Evolutionary conservation across 148 eudicot genomes (phyloP), one percentile per base, ranked within the genome.

Genomic region (Amaranthus cruentus): DNA sequence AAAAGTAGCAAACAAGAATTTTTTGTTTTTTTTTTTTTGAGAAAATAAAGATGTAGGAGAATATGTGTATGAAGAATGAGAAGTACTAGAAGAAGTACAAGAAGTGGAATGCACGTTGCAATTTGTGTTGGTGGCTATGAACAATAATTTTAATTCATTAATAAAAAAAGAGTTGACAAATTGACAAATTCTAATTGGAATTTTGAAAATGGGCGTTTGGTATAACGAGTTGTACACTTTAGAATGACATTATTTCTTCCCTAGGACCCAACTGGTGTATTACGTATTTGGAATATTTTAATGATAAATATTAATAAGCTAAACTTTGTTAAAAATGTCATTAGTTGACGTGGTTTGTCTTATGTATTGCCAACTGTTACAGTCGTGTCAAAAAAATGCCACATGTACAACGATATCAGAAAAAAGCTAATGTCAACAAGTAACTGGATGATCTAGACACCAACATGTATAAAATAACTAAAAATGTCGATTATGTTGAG

Each of bases 61-160:
- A 58, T 57, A 13, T 54, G 21, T 6, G n/a, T 6, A 68, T 12
- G 52, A 64, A 48, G 3, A 57, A 66, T 4, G 47, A 7, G 63
- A 75, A 75, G 55, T 10, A 18, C 54, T 60, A 50, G n/a, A 49
- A 21, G 18, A 73, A 42, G 68, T 47, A 43, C 61, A 70, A 62
- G 47, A 60, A 52, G 75, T 70, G 68, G 53, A 47, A 47, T 46
- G 75, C 73, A 70, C 74, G 73, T 70, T 53, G 49, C 51, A 60
- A 18, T 47, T 46, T 14, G 63, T 13, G 14, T 38, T 3, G 61
- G 9, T 12, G 51, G 50, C 47, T 38, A 55, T 6, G 38, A 7
- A 44, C 43, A 7, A 62, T 62, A 12, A 46, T 28, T 28, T 28
- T 28, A 28, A 28, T 28, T 28, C 38, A 28, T 28, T 44, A 12